These are phyloP conservation scores for Syzygium malaccense DNA, from an alignment of 441 rosid species.

Conservation along the genomic window DNA sequence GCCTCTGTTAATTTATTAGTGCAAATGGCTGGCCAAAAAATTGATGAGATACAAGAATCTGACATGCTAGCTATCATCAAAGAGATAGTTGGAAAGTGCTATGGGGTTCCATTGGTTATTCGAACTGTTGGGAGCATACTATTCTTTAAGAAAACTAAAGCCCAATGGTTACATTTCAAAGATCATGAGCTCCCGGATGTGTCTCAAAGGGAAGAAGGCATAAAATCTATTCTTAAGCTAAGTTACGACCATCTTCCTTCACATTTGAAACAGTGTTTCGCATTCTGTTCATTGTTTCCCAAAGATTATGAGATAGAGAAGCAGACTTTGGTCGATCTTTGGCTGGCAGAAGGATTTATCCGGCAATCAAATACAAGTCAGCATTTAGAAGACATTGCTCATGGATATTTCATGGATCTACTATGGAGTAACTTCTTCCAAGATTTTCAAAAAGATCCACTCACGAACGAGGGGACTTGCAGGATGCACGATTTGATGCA, in stretches of 20 bases:
- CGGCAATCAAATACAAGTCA: accelerated
- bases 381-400: too few species aligned
- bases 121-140: not conserved
- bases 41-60: not conserved
- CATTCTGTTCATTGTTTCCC: too few species aligned
- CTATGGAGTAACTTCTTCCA: accelerated
- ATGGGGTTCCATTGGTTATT: not conserved
- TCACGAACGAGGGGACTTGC: too few species aligned
- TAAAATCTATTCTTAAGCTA: accelerated
- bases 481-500: too few species aligned
- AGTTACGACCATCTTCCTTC: too few species aligned
- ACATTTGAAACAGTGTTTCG: not conserved
- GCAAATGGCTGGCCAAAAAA: not conserved
- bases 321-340: too few species aligned
- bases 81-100: not conserved
- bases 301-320: too few species aligned
- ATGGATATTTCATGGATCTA: too few species aligned
- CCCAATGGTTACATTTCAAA: not conserved
- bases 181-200: accelerated
- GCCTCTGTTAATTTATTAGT: not conserved
- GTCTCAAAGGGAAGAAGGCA: accelerated
- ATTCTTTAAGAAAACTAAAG: not conserved
- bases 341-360: too few species aligned
- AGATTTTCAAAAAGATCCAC: too few species aligned
- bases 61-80: accelerated